phyloP scores from a whole-genome alignment of 768 basidiomycete species.

The Chalciporus chontae region DNA sequence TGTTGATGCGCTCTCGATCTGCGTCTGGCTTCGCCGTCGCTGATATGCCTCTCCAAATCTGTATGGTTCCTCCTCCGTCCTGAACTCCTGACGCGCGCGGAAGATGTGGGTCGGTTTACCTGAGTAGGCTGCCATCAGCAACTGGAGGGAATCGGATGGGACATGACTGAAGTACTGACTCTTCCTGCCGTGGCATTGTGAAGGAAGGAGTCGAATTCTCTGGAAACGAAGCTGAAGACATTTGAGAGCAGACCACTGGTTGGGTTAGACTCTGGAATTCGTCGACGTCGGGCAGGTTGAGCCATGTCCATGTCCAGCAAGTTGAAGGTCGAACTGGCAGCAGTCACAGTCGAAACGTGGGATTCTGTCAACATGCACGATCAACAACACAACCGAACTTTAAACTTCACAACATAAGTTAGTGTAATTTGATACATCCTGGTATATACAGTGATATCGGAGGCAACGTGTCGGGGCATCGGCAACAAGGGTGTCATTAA shows the following conservation, averaged over 20 bases:
- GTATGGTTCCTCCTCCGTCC: slow-evolving; percentile 6
- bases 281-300: slow-evolving; percentile 6
- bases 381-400: too few species aligned
- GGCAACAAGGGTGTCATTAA: slow-evolving; percentile 10
- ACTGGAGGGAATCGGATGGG: background rate
- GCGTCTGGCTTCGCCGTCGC: slow-evolving; percentile 11
- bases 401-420: too few species aligned
- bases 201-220: slow-evolving; percentile 70
- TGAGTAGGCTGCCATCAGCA: slow-evolving; percentile 11
- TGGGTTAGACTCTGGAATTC: background rate
- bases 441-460: slow-evolving; percentile 8
- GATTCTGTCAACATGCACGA: slow-evolving; percentile 6
- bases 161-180: slow-evolving; percentile 20
- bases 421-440: too few species aligned
- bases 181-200: slow-evolving; percentile 51
- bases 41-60: slow-evolving; percentile 9
- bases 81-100: slow-evolving; percentile 7
- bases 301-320: slow-evolving; percentile 14
- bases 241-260: slow-evolving; percentile 51
- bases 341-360: too few species aligned
- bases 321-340: background rate
- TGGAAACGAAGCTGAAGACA: slow-evolving; percentile 66
- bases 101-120: slow-evolving; percentile 15
- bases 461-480: slow-evolving; percentile 2
- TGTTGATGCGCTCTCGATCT: slow-evolving; percentile 8